Evolutionary conservation across 176 grass and related monocot genomes (phyloP), one percentile per base, ranked within the genome.

Genomic region (Oropetium thomaeum): DNA sequence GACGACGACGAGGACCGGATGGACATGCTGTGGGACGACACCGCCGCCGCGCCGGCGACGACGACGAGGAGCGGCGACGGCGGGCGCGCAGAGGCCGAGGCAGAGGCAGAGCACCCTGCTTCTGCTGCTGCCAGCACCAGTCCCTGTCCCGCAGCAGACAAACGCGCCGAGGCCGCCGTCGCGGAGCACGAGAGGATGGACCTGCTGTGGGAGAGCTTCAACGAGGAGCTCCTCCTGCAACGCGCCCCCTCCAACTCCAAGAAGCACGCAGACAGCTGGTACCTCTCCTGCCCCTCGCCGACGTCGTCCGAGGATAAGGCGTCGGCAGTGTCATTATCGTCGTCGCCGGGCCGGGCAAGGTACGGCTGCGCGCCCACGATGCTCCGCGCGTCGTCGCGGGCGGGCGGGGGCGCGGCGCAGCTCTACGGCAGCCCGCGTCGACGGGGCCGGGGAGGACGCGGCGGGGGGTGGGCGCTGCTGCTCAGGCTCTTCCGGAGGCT

Each of bases 401-500:
- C 77, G 1, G 70, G 83, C 62, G 68, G 83, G 48, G 77, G 70
- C 8, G 76, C 34, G 0, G 76, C 59, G 1, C 77, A 75, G 11
- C 62, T 79, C 52, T 80, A 26, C 69, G 10, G 9, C 60, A 0
- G 10, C n/a, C 25, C 7, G 10, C 10, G 19, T 32, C 5, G 16
- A 17, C 39, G 17, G 22, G 12, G 2, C 52, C 54, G 2, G 17
- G 0, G 55, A 27, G 1, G 41, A 4, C 3, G 65, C 5, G 8
- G 48, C 10, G 76, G 67, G 19, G 76, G 83, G 60, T 86, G 83
- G 77, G 34, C 42, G 70, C 76, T 86, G 41, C 62, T 86, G 62
- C 61, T 86, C 12, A 69, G 83, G 70, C 76, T 86, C 8, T 86
- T 86, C 69, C 60, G 54, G 62, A 60, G 70, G 83, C 76, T 85